Conservation (phyloP, 192 early-diverging fungal species). For the Coemansia sp. region DNA sequence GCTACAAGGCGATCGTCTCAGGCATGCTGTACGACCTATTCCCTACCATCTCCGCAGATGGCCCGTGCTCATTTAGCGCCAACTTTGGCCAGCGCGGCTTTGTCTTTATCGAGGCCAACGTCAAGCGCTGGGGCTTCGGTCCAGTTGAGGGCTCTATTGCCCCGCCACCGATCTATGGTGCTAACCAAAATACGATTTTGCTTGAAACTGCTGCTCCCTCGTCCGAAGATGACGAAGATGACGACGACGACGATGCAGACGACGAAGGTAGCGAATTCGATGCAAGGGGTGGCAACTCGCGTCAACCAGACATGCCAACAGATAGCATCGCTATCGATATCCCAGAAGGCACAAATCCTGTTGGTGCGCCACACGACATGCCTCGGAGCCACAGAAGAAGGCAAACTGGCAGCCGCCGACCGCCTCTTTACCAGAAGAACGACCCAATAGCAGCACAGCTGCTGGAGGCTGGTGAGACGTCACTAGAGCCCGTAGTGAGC, state of each 20-base stretch:
- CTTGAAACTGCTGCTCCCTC: constrained; percentile 45
- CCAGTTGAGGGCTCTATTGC: constrained; percentile 68
- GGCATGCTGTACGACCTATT: constrained; percentile 75
- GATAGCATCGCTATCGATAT: constrained; percentile 36
- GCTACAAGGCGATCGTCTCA: constrained; percentile 68
- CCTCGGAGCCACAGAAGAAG: constrained; percentile 16
- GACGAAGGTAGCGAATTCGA: not conserved
- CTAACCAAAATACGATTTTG: constrained; percentile 69
- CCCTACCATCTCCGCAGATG: constrained; percentile 56
- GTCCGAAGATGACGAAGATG: constrained; percentile 27
- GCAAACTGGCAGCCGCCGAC: constrained; percentile 15
- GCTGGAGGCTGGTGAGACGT: constrained; percentile 50
- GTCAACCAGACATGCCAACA: not conserved
- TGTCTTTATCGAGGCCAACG: constrained; percentile 84
- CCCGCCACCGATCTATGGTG: constrained; percentile 80
- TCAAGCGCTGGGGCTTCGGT: constrained; percentile 82
- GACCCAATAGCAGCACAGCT: constrained; percentile 55
- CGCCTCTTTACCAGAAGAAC: constrained; percentile 48
- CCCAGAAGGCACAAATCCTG: not conserved
- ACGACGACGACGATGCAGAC: not conserved
- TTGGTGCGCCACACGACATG: constrained; percentile 4
- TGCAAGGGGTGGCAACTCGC: not conserved
- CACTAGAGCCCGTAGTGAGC: constrained; percentile 41
- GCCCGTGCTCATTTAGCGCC: constrained; percentile 59
- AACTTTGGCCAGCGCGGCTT: constrained; percentile 83